Percentiles rank a stretch among this genome's conserved stretches.
These are phyloP conservation scores for Candida odintsovae DNA, from an alignment of 805 yeast genomes.

Conservation along the genomic window DNA sequence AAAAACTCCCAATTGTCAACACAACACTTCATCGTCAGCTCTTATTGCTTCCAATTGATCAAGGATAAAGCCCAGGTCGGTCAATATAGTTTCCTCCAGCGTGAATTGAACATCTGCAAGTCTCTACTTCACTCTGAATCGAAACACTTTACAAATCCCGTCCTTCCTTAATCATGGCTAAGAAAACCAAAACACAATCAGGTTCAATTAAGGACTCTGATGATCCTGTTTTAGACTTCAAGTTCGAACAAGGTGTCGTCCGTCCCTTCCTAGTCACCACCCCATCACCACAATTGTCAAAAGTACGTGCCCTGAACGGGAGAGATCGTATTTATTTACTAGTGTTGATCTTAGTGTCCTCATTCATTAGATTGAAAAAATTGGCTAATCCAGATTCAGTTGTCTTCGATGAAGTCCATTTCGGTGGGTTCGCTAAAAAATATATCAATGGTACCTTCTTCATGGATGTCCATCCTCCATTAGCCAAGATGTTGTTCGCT, in stretches of 20 bases:
- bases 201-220: background rate
- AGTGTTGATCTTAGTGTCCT: conserved; percentile 45
- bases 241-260: conserved; percentile 41
- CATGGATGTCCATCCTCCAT: conserved; percentile 78
- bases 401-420: conserved; percentile 90
- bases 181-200: background rate
- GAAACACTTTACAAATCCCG: background rate
- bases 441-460: conserved; percentile 62
- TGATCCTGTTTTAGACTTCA: conserved; percentile 41
- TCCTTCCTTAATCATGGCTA: background rate
- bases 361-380: conserved; percentile 52
- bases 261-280: conserved; percentile 52
- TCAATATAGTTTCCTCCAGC: background rate
- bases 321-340: conserved; percentile 36
- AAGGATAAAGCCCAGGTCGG: background rate
- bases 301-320: conserved; percentile 35
- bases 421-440: conserved; percentile 92
- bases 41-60: background rate
- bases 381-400: conserved; percentile 71
- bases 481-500: conserved; percentile 71
- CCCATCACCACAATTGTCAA: conserved; percentile 36
- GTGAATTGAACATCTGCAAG: background rate
- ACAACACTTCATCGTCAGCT: background rate
- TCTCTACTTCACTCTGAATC: background rate
- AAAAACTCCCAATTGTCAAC: background rate